Percentiles rank a stretch among this genome's conserved stretches.
Evolutionary conservation across 306 rosid species (phyloP).

Genomic region (Quercus agrifolia): DNA sequence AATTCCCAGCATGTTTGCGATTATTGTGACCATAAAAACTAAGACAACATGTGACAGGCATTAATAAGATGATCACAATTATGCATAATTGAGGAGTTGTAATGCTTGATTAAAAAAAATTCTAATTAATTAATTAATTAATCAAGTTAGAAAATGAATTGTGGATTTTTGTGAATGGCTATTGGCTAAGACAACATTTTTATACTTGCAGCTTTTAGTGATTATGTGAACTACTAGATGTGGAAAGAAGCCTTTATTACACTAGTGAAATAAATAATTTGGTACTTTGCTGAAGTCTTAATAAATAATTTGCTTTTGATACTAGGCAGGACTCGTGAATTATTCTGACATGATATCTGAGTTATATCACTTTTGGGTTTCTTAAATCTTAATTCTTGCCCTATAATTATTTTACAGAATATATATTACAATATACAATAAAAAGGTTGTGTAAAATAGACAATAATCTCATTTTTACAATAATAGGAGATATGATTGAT

Average conservation of each 20-base stretch:
- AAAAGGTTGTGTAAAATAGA: no score
- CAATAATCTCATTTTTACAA: no score
- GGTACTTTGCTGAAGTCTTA: slow-evolving; percentile 30
- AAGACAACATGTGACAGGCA: slow-evolving; percentile 40
- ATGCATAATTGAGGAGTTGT: background rate
- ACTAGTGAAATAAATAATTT: slow-evolving; percentile 38
- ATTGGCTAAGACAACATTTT: slow-evolving; percentile 18
- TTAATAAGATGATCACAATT: background rate
- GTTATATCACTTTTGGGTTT: background rate
- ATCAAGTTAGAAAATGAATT: background rate
- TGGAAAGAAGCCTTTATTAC: slow-evolving; percentile 10
- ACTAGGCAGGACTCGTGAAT: background rate
- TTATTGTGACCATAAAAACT: slow-evolving; percentile 27
- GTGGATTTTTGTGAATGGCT: slow-evolving; percentile 37
- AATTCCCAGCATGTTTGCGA: slow-evolving; percentile 37
- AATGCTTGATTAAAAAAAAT: background rate
- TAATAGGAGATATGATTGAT: no score
- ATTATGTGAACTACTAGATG: slow-evolving; percentile 29
- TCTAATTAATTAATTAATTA: background rate
- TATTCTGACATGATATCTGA: background rate
- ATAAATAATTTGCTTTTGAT: background rate
- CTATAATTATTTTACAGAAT: no score
- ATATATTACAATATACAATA: no score
- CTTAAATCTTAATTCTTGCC: no score
- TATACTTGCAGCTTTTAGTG: slow-evolving; percentile 5